These are phyloP conservation scores for Ambrosia trifida DNA, from an alignment of 129 eudicot species.

Conservation along the genomic window DNA sequence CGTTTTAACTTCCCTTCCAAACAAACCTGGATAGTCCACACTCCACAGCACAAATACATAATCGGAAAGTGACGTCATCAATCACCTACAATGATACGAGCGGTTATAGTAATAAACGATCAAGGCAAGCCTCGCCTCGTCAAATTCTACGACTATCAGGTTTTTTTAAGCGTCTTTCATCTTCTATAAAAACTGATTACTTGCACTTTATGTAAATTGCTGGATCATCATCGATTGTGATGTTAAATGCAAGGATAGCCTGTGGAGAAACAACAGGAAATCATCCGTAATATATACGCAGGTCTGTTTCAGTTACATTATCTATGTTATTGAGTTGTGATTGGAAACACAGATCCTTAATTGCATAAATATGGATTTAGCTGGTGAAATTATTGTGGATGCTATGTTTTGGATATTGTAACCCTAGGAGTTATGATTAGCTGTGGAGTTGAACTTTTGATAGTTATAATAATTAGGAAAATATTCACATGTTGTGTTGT, in stretches of 20 bases:
- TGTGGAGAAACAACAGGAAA: conserved; percentile 87
- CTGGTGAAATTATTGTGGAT: neutral
- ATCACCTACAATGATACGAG: conserved; percentile 63
- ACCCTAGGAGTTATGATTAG: conserved; percentile 22
- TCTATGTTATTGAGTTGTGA: too few relatives aligned
- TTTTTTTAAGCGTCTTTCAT: conserved; percentile 16
- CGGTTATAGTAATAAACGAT: conserved; percentile 78
- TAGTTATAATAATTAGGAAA: conserved; percentile 13
- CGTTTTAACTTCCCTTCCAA: neutral
- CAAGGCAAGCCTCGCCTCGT: conserved; percentile 90
- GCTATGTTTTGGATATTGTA: conserved; percentile 10
- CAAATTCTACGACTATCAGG: conserved; percentile 82
- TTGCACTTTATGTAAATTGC: neutral
- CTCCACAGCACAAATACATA: neutral
- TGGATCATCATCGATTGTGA: conserved; percentile 24
- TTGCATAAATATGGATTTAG: conserved; percentile 1
- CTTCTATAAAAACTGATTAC: neutral
- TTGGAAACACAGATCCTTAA: conserved; percentile 9
- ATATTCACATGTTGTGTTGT: neutral
- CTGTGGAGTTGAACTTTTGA: neutral
- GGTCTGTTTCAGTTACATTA: conserved; percentile 38
- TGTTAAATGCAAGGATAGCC: conserved; percentile 52
- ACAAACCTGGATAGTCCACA: neutral
- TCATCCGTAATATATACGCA: conserved; percentile 67
- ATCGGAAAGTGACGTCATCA: conserved; percentile 25